Base-by-base conservation (phyloP, 371 early-diverging fungal genomes). In the Mortierella polycephala region DNA sequence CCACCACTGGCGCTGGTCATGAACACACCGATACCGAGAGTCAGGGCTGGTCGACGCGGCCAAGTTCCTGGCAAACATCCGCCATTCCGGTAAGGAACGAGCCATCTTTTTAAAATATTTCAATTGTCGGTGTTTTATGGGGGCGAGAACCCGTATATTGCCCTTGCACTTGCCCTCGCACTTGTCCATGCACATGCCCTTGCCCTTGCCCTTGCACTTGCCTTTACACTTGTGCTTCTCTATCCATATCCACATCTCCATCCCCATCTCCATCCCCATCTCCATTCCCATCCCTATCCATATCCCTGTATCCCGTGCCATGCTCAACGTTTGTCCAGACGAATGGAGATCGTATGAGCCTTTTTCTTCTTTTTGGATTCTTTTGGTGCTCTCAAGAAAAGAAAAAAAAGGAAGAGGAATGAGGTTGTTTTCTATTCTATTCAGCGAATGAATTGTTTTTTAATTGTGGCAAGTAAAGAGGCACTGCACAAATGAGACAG, bases 21-120 rank as follows among this genome's bases (percentile, higher is more conserved):
- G 74, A 74, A 20, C 47, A 50, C 8, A 57, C 63, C 7, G 75
- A 75, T 7, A 70, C 75, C n/a, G 69, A 69, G 11, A 75, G 75
- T 53, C 75, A 66, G 44, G 59, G 63, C 14, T 65, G 66, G 7
- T 75, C 75, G 49, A 75, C 75, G 18, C 75, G 75, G n/a, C 70
- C 63, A 7, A 70, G 60, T 42, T 75, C 75, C 0, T 69, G 70
- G 63, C 75, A 75, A 55, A 69, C 67, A 5, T 69, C 75, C 13
- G 70, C 66, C 11, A 62, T 66, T 55, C 75, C 70, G 59, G 75
- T 75, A 75, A 66, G 67, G 13, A 30, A 4, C 30, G 30, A 30
- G 30, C 30, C 30, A 30, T 20, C 16, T n/a, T n/a, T n/a, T n/a
- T n/a, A n/a, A n/a, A 30, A 30, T 30, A 30, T 2, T 30, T 30